phyloP scores from a whole-genome alignment of 2,329 filamentous ascomycete species.

The Neurospora sp. region DNA sequence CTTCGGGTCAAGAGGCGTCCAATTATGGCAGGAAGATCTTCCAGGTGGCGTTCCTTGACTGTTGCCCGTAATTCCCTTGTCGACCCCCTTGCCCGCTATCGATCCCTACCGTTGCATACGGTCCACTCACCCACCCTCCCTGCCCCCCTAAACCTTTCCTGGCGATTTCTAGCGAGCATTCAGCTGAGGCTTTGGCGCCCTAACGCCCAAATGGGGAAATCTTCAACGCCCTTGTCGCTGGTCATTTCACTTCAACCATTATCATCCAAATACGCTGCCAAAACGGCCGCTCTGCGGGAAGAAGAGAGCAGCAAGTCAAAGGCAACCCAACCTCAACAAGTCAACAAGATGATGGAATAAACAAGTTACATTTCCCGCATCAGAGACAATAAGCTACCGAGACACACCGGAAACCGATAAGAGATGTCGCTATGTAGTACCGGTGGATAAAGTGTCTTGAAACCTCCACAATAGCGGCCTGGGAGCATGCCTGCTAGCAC shows the following conservation, averaged over 20 bases:
- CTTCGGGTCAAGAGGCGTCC: conserved; percentile 16
- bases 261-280: not conserved
- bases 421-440: not conserved
- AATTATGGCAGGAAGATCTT: conserved; percentile 15
- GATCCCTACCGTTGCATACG: not conserved
- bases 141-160: conserved; percentile 21
- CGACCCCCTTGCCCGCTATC: not conserved
- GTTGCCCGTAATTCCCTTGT: conserved; percentile 1
- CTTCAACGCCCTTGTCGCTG: not conserved
- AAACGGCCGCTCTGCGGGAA: not conserved
- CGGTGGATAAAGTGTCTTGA: not conserved
- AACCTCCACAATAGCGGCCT: not conserved
- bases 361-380: not conserved
- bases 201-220: conserved; percentile 9
- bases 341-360: not conserved
- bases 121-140: not conserved
- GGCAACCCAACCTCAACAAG: not conserved
- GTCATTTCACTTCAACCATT: not conserved
- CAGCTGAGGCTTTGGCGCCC: conserved; percentile 15
- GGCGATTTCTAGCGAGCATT: conserved; percentile 16
- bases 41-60: conserved; percentile 19
- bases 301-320: not conserved
- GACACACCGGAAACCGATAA: not conserved
- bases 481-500: not conserved
- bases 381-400: not conserved